Percentiles rank a stretch among this genome's conserved stretches.
These are phyloP conservation scores for Camelina hispida DNA, from an alignment of 345 rosid genomes.

Conservation along the genomic window DNA sequence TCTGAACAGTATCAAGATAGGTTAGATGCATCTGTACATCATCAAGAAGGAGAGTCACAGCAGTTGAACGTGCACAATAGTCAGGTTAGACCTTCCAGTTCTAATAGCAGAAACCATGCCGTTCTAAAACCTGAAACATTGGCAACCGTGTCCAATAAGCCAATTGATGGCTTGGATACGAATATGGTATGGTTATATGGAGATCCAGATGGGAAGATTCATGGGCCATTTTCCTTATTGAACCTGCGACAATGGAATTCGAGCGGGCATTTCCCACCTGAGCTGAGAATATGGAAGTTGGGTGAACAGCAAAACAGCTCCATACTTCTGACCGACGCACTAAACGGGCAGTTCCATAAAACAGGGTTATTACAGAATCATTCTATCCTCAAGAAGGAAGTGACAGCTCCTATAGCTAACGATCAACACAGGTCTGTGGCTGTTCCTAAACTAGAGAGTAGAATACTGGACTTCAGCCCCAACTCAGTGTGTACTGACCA, in stretches of 20 bases:
- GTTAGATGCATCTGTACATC: constrained; percentile 22
- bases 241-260: constrained; percentile 72
- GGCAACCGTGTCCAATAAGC: constrained; percentile 7
- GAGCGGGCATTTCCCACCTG: constrained; percentile 72
- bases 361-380: constrained; percentile 36
- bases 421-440: constrained; percentile 26
- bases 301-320: constrained; percentile 62
- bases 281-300: constrained; percentile 75
- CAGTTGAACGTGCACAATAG: not conserved
- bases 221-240: constrained; percentile 79
- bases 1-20: constrained; percentile 24
- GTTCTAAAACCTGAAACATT: constrained; percentile 20
- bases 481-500: constrained; percentile 46
- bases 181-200: constrained; percentile 74
- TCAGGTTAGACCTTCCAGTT: constrained; percentile 35
- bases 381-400: constrained; percentile 34
- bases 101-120: constrained; percentile 17
- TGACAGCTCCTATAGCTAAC: constrained; percentile 21
- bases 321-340: constrained; percentile 73
- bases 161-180: constrained; percentile 27
- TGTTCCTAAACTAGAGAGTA: constrained; percentile 40
- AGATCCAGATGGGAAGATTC: constrained; percentile 80
- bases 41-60: constrained; percentile 24
- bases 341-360: constrained; percentile 51
- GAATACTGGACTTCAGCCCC: constrained; percentile 46